Conservation (phyloP, 169 alveolate genomes). For the Plasmodium gonderi region DNA sequence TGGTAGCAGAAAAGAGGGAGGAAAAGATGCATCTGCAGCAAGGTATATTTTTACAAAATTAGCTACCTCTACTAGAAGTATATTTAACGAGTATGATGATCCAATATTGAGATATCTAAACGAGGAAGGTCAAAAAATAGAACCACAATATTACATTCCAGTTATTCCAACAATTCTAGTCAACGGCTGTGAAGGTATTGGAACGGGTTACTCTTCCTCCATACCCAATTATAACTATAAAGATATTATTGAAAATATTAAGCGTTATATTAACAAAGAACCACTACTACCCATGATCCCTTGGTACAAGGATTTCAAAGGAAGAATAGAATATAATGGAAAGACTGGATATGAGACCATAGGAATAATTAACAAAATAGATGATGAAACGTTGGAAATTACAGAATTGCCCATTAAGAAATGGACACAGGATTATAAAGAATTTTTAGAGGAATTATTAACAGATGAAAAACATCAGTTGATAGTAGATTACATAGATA, state of each 20-base stretch:
- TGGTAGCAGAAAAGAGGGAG: conserved; percentile 98
- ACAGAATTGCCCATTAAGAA: conserved; percentile 98
- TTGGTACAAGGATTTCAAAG: conserved; percentile 98
- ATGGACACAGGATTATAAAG: conserved; percentile 98
- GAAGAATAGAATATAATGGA: conserved; percentile 91
- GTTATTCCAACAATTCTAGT: conserved; percentile 98
- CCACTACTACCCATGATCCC: conserved; percentile 95
- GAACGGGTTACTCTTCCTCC: conserved; percentile 96
- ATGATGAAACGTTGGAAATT: conserved; percentile 89
- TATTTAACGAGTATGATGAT: conserved; percentile 95
- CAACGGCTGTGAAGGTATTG: conserved; percentile 99
- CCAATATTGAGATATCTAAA: conserved; percentile 91
- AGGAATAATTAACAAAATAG: conserved; percentile 84
- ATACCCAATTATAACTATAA: conserved; percentile 98
- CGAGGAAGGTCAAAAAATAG: conserved; percentile 98
- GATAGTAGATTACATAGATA: conserved; percentile 87
- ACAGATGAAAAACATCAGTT: conserved; percentile 76
- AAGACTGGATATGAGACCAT: conserved; percentile 86
- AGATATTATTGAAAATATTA: conserved; percentile 95
- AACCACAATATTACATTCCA: conserved; percentile 98
- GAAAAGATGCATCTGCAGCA: conserved; percentile 97
- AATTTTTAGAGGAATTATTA: conserved; percentile 89
- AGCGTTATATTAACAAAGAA: conserved; percentile 89
- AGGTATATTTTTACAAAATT: conserved; percentile 95
- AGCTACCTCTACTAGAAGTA: conserved; percentile 89